A percentile compares a stretch with the other conserved stretches of the same genome.
Conservation (phyloP, 2,329 filamentous ascomycete species). For the Xylariaceae sp. region DNA sequence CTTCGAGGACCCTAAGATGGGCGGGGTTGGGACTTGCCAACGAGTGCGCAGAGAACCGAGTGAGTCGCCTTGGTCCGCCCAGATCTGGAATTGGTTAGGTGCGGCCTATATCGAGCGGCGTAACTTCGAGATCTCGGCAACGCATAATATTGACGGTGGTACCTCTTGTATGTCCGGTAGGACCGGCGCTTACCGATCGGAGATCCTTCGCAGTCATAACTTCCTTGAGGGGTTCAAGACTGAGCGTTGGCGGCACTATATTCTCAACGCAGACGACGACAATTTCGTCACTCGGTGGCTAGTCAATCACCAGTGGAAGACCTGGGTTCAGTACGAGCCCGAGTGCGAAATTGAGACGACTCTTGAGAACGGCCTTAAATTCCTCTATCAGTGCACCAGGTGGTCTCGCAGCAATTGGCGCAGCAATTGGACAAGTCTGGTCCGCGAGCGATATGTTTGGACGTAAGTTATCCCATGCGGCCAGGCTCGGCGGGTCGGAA, state of each 20-base stretch:
- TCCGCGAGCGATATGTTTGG: conserved; percentile 79
- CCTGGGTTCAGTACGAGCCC: conserved; percentile 88
- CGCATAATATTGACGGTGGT: conserved; percentile 89
- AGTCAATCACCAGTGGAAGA: conserved; percentile 87
- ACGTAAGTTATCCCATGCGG: conserved; percentile 58
- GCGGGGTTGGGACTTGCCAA: conserved; percentile 90
- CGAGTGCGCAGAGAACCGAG: conserved; percentile 67
- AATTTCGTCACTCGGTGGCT: conserved; percentile 98
- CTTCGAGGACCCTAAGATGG: conserved; percentile 78
- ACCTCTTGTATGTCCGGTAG: conserved; percentile 96
- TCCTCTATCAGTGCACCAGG: conserved; percentile 85
- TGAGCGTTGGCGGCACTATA: conserved; percentile 83
- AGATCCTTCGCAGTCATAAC: conserved; percentile 78
- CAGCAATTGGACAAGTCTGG: conserved; percentile 88
- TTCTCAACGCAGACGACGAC: conserved; percentile 93
- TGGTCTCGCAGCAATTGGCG: conserved; percentile 98
- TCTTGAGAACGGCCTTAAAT: conserved; percentile 81
- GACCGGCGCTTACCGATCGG: conserved; percentile 85
- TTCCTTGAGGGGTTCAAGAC: conserved; percentile 89
- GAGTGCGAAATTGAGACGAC: conserved; percentile 92
- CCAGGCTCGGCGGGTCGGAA: not conserved
- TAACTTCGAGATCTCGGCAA: conserved; percentile 96
- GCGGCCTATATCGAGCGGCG: conserved; percentile 88
- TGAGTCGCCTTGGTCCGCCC: conserved; percentile 51
- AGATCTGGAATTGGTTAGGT: conserved; percentile 83